Percentiles rank a stretch among this genome's conserved stretches.
Conservation (phyloP, 2,329 filamentous ascomycete genomes). For the Meredithiella fracta region DNA sequence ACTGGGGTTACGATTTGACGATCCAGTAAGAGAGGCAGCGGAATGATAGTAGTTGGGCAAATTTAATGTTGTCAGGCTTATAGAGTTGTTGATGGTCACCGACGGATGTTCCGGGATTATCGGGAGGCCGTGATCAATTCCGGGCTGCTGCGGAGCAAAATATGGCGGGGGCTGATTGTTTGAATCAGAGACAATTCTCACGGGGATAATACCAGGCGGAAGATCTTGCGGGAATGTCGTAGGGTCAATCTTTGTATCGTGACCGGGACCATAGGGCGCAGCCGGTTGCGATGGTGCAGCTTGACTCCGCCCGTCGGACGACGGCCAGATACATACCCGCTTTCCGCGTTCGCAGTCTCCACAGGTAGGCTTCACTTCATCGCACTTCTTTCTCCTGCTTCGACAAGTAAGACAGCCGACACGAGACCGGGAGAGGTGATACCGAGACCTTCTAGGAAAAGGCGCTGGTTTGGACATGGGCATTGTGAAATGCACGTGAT, state of each 20-base stretch:
- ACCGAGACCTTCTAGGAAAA: conserved; percentile 8
- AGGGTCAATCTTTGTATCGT: background rate
- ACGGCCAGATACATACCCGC: conserved; percentile 17
- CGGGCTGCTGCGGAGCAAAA: background rate
- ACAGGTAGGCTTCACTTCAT: conserved; percentile 28
- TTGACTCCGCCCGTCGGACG: background rate
- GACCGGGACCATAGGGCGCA: background rate
- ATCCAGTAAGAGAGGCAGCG: background rate
- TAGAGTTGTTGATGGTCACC: background rate
- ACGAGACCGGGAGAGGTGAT: conserved; percentile 13
- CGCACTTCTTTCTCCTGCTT: conserved; percentile 32
- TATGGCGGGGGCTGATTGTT: background rate
- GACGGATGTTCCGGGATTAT: background rate
- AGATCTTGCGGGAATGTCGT: background rate
- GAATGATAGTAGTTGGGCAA: background rate
- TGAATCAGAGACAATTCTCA: background rate
- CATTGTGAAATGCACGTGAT: background rate
- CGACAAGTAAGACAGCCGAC: conserved; percentile 30
- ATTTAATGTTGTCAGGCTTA: background rate
- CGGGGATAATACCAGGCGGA: conserved; percentile 3
- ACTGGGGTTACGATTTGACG: background rate
- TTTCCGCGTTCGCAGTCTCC: conserved; percentile 22
- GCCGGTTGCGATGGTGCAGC: background rate
- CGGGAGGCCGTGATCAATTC: background rate
- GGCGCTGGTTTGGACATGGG: conserved; percentile 7